These are phyloP conservation scores for Podila epicladia DNA, from an alignment of 192 early-diverging fungal genomes.

Conservation along the genomic window DNA sequence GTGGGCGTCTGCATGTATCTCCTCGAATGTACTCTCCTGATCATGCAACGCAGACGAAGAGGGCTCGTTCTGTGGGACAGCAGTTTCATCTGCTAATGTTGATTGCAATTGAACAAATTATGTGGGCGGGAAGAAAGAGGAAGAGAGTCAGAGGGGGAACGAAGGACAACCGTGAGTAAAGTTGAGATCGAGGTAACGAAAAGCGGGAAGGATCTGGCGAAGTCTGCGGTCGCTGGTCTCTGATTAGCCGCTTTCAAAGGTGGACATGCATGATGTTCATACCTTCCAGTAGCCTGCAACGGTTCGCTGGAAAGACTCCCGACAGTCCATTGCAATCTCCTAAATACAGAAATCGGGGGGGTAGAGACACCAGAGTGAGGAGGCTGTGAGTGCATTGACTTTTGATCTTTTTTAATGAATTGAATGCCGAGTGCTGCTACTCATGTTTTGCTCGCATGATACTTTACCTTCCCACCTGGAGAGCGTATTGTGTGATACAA, in stretches of 20 bases:
- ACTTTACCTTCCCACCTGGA: slow-evolving; percentile 46
- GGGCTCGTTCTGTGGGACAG: neutral
- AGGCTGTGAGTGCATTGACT: neutral
- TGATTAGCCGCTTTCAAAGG: no score
- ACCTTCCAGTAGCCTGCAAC: slow-evolving; percentile 34
- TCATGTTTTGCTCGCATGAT: no score
- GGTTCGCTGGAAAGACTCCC: slow-evolving; percentile 45
- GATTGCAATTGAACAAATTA: no score
- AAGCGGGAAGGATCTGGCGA: no score
- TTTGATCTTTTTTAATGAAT: no score
- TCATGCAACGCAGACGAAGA: neutral
- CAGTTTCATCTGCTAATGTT: neutral
- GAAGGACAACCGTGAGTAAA: no score
- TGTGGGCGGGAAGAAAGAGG: no score
- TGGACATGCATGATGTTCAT: neutral
- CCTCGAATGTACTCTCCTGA: neutral
- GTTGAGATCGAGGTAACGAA: no score
- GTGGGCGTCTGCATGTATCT: neutral
- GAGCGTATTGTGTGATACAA: neutral
- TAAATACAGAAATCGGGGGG: neutral
- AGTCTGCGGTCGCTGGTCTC: no score
- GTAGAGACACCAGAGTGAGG: neutral
- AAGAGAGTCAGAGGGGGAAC: no score
- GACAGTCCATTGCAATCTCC: slow-evolving; percentile 41
- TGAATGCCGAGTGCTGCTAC: neutral